phyloP scores from a whole-genome alignment of 208 protist species.

The Trypanosoma cruzi region DNA sequence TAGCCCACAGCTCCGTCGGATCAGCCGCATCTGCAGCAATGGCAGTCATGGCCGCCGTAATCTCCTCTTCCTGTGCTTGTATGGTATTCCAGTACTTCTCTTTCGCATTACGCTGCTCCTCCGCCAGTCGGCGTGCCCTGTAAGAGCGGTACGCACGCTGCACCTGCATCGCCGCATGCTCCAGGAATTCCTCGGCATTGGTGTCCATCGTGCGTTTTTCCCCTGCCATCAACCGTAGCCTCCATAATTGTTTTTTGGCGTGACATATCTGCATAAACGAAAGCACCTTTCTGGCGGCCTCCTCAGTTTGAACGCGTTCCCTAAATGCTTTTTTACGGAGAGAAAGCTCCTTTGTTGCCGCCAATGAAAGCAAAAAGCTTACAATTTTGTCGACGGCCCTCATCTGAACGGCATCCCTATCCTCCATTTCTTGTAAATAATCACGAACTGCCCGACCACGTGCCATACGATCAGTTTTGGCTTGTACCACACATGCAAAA shows the following conservation, averaged over 20 bases:
- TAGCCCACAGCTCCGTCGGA: constrained; percentile 13
- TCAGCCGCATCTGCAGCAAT: constrained; percentile 15
- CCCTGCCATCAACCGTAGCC: background rate
- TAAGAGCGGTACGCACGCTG: constrained; percentile 32
- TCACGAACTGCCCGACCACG: background rate
- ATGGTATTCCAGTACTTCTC: constrained; percentile 24
- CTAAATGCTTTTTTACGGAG: background rate
- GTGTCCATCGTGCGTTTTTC: constrained; percentile 2
- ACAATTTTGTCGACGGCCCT: background rate
- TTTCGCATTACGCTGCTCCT: constrained; percentile 20
- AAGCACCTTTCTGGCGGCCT: constrained; percentile 2
- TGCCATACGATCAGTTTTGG: constrained; percentile 13
- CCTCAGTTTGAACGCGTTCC: background rate
- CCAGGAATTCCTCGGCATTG: background rate
- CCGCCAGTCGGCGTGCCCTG: constrained; percentile 11
- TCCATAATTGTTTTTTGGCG: constrained; percentile 16
- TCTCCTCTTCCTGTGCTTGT: constrained; percentile 29
- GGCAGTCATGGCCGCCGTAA: constrained; percentile 23
- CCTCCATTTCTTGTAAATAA: constrained; percentile 1
- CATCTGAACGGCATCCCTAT: background rate
- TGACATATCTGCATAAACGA: constrained; percentile 15
- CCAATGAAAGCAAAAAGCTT: background rate
- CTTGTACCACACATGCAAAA: constrained; percentile 3
- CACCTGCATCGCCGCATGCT: constrained; percentile 18
- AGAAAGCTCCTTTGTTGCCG: background rate